A percentile compares a stretch with the other conserved stretches of the same genome.
These are phyloP conservation scores for Zygosaccharomyces kombuchaensis DNA, from an alignment of 805 yeast genomes.

Conservation along the genomic window DNA sequence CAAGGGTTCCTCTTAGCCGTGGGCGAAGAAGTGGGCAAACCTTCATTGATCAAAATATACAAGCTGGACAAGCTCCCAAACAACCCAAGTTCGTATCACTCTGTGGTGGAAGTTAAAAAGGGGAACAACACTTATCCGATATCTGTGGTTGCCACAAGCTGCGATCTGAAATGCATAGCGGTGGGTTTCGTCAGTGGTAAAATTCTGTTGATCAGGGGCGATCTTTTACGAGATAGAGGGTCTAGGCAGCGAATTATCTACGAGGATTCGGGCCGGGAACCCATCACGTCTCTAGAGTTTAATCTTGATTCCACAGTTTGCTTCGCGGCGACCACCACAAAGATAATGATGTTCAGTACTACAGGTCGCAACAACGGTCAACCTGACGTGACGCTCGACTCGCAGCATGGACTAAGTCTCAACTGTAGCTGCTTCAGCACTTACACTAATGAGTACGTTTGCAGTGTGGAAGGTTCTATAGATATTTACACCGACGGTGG, in stretches of 20 bases:
- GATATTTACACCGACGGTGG: conserved; percentile 56
- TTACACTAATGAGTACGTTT: conserved; percentile 49
- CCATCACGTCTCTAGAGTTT: conserved; percentile 73
- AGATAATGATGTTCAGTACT: conserved; percentile 66
- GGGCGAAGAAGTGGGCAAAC: conserved; percentile 70
- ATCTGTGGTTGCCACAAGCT: conserved; percentile 25
- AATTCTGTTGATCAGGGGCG: conserved; percentile 81
- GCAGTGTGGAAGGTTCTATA: conserved; percentile 61
- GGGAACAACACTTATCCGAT: conserved; percentile 77
- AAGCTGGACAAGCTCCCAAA: conserved; percentile 49
- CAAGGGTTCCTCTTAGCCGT: conserved; percentile 59
- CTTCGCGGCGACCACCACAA: conserved; percentile 72
- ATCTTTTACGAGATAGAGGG: conserved; percentile 81
- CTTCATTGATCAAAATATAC: conserved; percentile 70
- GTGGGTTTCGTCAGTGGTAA: conserved; percentile 52
- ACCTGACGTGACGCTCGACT: conserved; percentile 47
- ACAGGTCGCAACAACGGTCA: conserved; percentile 73
- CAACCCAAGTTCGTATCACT: conserved; percentile 43
- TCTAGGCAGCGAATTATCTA: conserved; percentile 79
- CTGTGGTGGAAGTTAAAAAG: conserved; percentile 60
- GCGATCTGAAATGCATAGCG: conserved; percentile 27
- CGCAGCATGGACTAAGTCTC: conserved; percentile 42
- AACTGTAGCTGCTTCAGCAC: conserved; percentile 40
- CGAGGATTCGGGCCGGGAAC: conserved; percentile 57
- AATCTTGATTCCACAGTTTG: conserved; percentile 46